Conservation (phyloP, 208 protist genomes). For the Acanthamoeba castellanii region DNA sequence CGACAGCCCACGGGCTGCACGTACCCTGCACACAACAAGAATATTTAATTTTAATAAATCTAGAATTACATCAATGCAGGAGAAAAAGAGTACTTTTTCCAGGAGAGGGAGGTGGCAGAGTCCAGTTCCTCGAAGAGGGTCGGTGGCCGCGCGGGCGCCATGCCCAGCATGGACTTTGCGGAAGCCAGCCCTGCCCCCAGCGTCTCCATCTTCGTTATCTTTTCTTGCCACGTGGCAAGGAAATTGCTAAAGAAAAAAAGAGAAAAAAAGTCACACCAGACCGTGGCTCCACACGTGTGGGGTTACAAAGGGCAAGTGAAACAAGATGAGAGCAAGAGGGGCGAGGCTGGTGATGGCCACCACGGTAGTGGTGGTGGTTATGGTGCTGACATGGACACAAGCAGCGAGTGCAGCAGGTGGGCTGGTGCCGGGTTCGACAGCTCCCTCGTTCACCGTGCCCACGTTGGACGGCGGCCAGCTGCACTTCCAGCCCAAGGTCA, state of each 20-base stretch:
- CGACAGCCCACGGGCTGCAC: neutral
- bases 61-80: neutral
- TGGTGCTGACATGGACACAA: neutral
- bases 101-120: conserved; percentile 22
- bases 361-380: neutral
- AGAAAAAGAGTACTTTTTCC: neutral
- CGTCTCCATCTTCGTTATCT: too few species aligned
- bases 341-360: neutral
- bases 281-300: too few species aligned
- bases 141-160: neutral
- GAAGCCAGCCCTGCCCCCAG: neutral
- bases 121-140: neutral
- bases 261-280: too few species aligned
- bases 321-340: too few species aligned
- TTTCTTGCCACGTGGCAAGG: too few species aligned
- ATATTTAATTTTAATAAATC: neutral
- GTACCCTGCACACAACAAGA: neutral
- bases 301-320: too few species aligned
- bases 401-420: neutral
- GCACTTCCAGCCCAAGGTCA: neutral
- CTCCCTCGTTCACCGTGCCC: neutral
- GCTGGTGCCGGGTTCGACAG: neutral
- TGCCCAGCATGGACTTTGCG: neutral
- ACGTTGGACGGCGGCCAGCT: neutral
- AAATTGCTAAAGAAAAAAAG: too few species aligned